Base-by-base conservation (phyloP, 352 stramenopile species). In the Phytopythium helicoides region DNA sequence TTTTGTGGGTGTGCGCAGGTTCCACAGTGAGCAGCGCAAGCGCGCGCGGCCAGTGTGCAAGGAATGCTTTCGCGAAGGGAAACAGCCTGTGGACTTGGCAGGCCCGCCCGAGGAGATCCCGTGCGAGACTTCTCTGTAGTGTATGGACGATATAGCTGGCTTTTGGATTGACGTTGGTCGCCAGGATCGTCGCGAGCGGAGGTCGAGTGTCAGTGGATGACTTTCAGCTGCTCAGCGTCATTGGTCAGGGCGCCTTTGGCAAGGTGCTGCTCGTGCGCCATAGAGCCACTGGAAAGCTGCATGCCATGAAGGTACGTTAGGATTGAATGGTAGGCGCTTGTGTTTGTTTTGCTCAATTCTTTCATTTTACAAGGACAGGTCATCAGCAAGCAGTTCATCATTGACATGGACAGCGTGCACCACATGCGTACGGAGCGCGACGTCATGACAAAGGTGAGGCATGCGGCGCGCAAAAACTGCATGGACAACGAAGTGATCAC, bases 161-260 rank as follows among this genome's bases (percentile, higher is more conserved):
- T n/a, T n/a, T n/a, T n/a, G n/a, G n/a, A n/a, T n/a, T n/a, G n/a
- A n/a, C n/a, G n/a, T n/a, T n/a, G n/a, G n/a, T n/a, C n/a, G n/a
- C n/a, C 25, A 46, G 19, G 25, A 28, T 49, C 16, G 52, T 42
- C 38, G 70, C 52, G 45, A 68, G 67, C 22, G 57, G 57, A 51
- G 39, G 45, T 15, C 52, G 61, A 6, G 71, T 85, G 22, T 78
- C 65, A 18, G 77, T 98, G 12, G 89, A 95, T 23, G 97, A 99
- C 71, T 99, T 99, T 71, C 76, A 98, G 56, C 66, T 99, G 25
- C 74, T 99, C 18, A 97, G 90, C 49, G 94, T 99, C n/a, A 98
- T 99, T 40, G 81, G 81, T 6, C 81, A 92, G 56, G 81, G 81
- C 18, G 76, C 81, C n/a, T 92, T 92, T 38, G 81, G 78, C 34